Evolutionary conservation across 352 stramenopile genomes (phyloP).

Genomic region (Pseudoperonospora humuli): DNA sequence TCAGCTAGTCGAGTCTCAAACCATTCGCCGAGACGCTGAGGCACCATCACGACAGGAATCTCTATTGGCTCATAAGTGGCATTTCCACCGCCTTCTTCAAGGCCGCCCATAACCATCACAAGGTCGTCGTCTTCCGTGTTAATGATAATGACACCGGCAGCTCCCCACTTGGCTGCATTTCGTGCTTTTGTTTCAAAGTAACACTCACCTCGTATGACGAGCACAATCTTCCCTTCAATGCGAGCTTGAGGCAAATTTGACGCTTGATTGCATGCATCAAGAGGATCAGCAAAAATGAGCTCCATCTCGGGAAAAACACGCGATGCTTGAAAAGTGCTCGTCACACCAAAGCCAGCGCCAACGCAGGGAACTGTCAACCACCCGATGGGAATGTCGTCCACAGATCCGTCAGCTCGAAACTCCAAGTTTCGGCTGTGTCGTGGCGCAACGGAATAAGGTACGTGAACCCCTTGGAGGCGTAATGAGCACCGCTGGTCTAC

Average conservation of each 20-base stretch:
- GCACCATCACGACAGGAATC: conserved; percentile 59
- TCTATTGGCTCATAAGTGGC: conserved; percentile 8
- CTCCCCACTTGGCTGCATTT: conserved; percentile 38
- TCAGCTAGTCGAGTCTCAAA: conserved; percentile 24
- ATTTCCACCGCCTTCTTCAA: conserved; percentile 16
- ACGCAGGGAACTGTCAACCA: conserved; percentile 47
- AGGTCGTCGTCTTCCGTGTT: conserved; percentile 58
- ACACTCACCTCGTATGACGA: conserved; percentile 50
- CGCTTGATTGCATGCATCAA: conserved; percentile 44
- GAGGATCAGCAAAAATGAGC: conserved; percentile 44
- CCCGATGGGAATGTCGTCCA: conserved; percentile 12
- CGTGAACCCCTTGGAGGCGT: conserved; percentile 22
- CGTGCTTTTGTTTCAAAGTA: conserved; percentile 71
- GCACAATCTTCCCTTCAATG: conserved; percentile 38
- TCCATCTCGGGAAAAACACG: conserved; percentile 13
- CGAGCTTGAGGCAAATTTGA: conserved; percentile 16
- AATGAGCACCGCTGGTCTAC: conserved; percentile 34
- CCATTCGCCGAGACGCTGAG: conserved; percentile 52
- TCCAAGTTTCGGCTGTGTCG: conserved; percentile 12
- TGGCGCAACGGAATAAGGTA: conserved; percentile 1
- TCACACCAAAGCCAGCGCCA: conserved; percentile 49
- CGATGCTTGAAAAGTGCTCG: conserved; percentile 24
- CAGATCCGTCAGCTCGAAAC: conserved; percentile 2
- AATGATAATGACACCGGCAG: conserved; percentile 48
- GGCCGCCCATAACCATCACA: conserved; percentile 76